phyloP scores from a whole-genome alignment of 2,329 filamentous ascomycete genomes.

The Pseudogymnoascus sp. region DNA sequence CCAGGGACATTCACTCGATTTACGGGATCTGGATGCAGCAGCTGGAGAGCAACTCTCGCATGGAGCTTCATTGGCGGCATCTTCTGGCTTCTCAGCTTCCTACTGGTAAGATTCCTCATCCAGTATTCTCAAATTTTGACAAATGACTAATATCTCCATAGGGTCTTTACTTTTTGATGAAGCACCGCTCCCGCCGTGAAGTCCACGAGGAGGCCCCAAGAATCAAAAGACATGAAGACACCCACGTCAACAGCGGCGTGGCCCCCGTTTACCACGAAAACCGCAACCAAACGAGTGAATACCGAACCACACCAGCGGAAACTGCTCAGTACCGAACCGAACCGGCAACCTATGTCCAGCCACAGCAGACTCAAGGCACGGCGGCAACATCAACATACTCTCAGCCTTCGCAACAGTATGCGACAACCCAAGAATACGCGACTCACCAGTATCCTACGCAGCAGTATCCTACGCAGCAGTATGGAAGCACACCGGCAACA shows the following conservation, averaged over 20 bases:
- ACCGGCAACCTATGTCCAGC: neutral
- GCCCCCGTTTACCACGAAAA: conserved; percentile 2
- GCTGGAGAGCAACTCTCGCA: conserved; percentile 4
- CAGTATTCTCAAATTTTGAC: neutral
- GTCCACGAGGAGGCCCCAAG: conserved; percentile 1
- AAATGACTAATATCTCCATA: neutral
- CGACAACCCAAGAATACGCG: neutral
- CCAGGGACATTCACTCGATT: neutral
- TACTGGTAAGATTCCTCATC: conserved; percentile 4
- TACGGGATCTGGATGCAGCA: neutral
- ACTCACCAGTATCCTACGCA: neutral
- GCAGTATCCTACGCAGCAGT: neutral
- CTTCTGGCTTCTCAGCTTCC: conserved; percentile 9
- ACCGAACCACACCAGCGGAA: neutral
- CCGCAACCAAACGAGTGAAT: neutral
- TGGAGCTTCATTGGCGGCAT: conserved; percentile 4
- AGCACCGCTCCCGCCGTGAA: neutral
- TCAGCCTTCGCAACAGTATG: neutral
- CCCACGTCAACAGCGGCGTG: neutral
- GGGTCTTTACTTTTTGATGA: neutral
- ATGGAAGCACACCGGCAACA: neutral
- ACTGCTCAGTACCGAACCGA: neutral
- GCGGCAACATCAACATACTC: neutral
- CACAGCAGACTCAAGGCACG: neutral
- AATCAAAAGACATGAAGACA: neutral